Conservation (phyloP, 768 basidiomycete genomes). For the Rubroboletus pulcherrimus region DNA sequence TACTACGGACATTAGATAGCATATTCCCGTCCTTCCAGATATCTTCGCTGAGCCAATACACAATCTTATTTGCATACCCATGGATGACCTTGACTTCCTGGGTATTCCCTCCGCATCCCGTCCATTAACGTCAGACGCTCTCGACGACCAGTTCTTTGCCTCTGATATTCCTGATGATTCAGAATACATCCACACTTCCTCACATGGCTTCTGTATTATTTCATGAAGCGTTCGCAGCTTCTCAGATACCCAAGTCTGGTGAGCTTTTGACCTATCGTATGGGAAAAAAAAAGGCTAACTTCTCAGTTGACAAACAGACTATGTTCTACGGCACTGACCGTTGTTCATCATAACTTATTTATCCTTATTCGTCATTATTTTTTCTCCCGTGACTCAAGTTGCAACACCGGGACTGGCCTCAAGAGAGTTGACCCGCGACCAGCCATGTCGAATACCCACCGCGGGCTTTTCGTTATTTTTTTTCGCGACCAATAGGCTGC, state of each 20-base stretch:
- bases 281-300: neutral
- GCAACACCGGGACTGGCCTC: neutral
- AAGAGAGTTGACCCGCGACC: neutral
- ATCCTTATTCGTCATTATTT: constrained; percentile 12
- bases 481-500: constrained; percentile 1
- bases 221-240: neutral
- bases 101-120: neutral
- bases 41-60: neutral
- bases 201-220: neutral
- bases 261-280: neutral
- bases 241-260: neutral
- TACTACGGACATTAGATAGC: neutral
- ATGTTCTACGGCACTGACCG: constrained; percentile 8
- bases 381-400: neutral
- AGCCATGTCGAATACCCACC: neutral
- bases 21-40: neutral
- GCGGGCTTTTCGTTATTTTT: constrained; percentile 6
- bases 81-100: constrained; percentile 5
- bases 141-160: neutral
- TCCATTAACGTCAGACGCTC: neutral
- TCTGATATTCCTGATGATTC: constrained; percentile 1
- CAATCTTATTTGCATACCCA: neutral
- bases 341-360: neutral
- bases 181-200: neutral
- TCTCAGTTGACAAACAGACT: neutral